These are phyloP conservation scores for Magnusiomyces sp. DNA, from an alignment of 1,139 yeast genomes.

Conservation along the genomic window DNA sequence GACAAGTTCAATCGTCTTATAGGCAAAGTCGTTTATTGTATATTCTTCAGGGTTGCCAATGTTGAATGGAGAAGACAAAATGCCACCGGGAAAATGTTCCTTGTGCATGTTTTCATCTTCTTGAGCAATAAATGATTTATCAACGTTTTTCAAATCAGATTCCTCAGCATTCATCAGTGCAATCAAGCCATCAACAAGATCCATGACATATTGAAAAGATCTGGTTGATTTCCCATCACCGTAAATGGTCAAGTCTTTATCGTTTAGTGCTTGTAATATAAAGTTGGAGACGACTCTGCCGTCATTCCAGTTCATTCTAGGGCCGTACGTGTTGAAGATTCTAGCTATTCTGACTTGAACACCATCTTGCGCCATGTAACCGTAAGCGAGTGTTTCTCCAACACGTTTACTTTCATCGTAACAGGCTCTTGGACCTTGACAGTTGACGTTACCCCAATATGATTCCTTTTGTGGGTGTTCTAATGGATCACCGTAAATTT, in stretches of 20 bases:
- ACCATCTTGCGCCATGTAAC: conserved; percentile 21
- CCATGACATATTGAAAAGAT: conserved; percentile 24
- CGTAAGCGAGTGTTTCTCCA: conserved; percentile 23
- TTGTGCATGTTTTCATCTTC: too few species aligned
- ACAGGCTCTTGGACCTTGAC: conserved; percentile 25
- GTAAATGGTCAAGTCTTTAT: conserved; percentile 22
- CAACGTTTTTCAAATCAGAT: too few species aligned
- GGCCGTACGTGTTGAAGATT: conserved; percentile 25
- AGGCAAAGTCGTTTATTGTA: conserved; percentile 21
- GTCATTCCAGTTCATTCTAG: conserved; percentile 26
- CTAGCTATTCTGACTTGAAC: conserved; percentile 25
- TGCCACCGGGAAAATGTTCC: too few species aligned
- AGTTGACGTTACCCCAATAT: conserved; percentile 25
- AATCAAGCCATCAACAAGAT: conserved; percentile 23
- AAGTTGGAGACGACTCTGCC: conserved; percentile 26
- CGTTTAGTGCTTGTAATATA: conserved; percentile 23
- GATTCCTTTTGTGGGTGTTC: conserved; percentile 25
- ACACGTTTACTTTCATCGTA: conserved; percentile 26
- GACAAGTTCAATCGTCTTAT: conserved; percentile 20
- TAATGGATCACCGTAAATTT: conserved; percentile 25
- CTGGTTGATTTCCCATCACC: conserved; percentile 24
- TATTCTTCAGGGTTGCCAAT: conserved; percentile 24
- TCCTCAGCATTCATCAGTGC: conserved; percentile 22
- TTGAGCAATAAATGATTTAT: too few species aligned
- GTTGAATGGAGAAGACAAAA: conserved; percentile 21